A percentile compares a stretch with the other conserved stretches of the same genome.
Evolutionary conservation across 2,329 filamentous ascomycete genomes (phyloP).

Genomic region (Nemania sp.): DNA sequence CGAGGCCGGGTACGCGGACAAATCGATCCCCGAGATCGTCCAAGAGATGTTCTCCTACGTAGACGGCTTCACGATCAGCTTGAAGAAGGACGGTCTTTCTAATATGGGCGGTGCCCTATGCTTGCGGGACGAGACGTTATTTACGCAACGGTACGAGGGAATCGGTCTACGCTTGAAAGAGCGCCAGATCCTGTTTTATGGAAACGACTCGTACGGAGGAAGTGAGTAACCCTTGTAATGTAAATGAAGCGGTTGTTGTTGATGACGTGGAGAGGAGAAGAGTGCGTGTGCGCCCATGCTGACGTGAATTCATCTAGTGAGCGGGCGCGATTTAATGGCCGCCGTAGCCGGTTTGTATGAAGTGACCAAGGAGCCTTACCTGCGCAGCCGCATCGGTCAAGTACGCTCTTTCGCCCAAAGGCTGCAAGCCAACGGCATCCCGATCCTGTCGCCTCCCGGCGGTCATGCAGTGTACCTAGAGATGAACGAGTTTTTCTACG

Average conservation of each 20-base stretch:
- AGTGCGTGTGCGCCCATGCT: too few species aligned
- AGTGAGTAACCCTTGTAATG: conserved; percentile 26
- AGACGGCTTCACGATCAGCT: conserved; percentile 32
- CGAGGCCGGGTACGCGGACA: conserved; percentile 26
- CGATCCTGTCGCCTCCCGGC: conserved; percentile 24
- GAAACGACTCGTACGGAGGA: conserved; percentile 31
- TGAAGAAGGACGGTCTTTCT: conserved; percentile 34
- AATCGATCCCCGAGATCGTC: conserved; percentile 25
- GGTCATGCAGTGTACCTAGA: conserved; percentile 31
- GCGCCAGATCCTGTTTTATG: conserved; percentile 29
- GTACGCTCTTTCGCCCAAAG: conserved; percentile 24
- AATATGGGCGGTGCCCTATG: conserved; percentile 32
- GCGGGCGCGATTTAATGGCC: conserved; percentile 29
- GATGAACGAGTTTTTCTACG: conserved; percentile 30
- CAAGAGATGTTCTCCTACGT: conserved; percentile 31
- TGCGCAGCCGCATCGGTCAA: conserved; percentile 22
- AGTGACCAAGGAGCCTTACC: conserved; percentile 24
- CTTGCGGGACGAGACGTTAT: conserved; percentile 22
- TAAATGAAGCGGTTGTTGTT: too few species aligned
- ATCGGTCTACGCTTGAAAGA: conserved; percentile 27
- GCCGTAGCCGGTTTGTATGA: conserved; percentile 26
- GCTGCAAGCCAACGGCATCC: conserved; percentile 15
- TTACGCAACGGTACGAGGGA: conserved; percentile 22
- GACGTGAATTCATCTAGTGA: conserved; percentile 21
- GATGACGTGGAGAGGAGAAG: too few species aligned